These are phyloP conservation scores for Candida manassasensis DNA, from an alignment of 805 yeast genomes.

Conservation along the genomic window DNA sequence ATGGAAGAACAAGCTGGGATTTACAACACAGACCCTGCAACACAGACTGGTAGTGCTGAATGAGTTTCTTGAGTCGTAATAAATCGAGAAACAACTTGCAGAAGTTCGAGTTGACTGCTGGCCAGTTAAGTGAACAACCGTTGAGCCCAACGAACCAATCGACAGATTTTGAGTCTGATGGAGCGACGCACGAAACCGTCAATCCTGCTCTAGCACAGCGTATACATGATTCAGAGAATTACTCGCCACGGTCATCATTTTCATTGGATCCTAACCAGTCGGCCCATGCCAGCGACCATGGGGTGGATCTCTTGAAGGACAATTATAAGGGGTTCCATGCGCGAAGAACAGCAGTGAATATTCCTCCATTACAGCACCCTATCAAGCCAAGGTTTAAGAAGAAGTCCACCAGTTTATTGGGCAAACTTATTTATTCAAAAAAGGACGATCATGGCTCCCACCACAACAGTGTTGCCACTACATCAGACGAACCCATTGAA, in stretches of 20 bases:
- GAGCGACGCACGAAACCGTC: neutral
- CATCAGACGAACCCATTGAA: neutral
- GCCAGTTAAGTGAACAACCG: slow-evolving; percentile 4
- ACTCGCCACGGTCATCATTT: slow-evolving; percentile 1
- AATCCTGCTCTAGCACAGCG: neutral
- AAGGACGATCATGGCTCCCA: slow-evolving; percentile 25
- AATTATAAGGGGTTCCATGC: slow-evolving; percentile 41
- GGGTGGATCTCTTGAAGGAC: slow-evolving; percentile 10
- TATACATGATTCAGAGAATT: slow-evolving; percentile 1
- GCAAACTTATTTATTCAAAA: slow-evolving; percentile 34
- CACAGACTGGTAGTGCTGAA: no score
- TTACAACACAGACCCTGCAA: no score
- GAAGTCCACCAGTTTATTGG: slow-evolving; percentile 32
- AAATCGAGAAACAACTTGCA: slow-evolving; percentile 4
- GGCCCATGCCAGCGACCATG: slow-evolving; percentile 1
- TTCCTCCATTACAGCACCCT: slow-evolving; percentile 47
- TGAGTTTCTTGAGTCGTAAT: slow-evolving; percentile 5
- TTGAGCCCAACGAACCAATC: slow-evolving; percentile 1
- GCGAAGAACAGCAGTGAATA: slow-evolving; percentile 25
- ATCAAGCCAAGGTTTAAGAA: slow-evolving; percentile 43
- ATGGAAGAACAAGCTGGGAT: no score
- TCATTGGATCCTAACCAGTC: neutral
- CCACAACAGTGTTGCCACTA: neutral
- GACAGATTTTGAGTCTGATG: neutral
- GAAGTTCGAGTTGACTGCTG: slow-evolving; percentile 4